phyloP scores from a whole-genome alignment of 371 early-diverging fungal genomes.

The Dentiscutata heterogama region DNA sequence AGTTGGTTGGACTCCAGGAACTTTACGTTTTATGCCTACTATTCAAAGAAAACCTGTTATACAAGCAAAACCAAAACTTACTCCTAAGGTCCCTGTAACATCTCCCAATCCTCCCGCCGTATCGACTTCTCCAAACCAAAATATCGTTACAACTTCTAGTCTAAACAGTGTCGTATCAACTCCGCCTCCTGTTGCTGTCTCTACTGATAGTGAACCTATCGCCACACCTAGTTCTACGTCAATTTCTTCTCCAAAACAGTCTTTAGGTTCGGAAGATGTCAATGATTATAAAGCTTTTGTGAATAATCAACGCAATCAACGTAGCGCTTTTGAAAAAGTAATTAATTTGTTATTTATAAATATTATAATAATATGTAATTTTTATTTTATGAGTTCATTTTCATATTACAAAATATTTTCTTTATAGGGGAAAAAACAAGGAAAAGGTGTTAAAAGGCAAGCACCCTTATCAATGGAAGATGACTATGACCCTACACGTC shows the following conservation, averaged over 20 bases:
- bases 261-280: constrained; percentile 9
- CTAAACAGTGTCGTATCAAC: background rate
- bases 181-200: background rate
- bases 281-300: constrained; percentile 26
- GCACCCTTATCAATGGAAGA: constrained; percentile 31
- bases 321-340: constrained; percentile 44
- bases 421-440: constrained; percentile 24
- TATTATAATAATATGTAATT: no score
- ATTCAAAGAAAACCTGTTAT: constrained; percentile 41
- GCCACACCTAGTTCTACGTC: background rate
- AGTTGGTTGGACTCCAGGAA: constrained; percentile 44
- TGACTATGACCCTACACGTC: constrained; percentile 46
- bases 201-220: constrained; percentile 14
- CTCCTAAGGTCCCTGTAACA: background rate
- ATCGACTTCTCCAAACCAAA: background rate
- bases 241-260: constrained; percentile 21
- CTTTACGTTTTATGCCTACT: constrained; percentile 43
- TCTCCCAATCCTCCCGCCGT: background rate
- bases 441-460: constrained; percentile 33
- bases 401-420: background rate
- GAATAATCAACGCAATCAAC: background rate
- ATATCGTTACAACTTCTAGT: background rate
- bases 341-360: background rate
- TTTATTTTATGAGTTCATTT: no score
- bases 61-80: constrained; percentile 44